Base-by-base conservation (phyloP, 345 rosid species). In the Melaleuca alternifolia region DNA sequence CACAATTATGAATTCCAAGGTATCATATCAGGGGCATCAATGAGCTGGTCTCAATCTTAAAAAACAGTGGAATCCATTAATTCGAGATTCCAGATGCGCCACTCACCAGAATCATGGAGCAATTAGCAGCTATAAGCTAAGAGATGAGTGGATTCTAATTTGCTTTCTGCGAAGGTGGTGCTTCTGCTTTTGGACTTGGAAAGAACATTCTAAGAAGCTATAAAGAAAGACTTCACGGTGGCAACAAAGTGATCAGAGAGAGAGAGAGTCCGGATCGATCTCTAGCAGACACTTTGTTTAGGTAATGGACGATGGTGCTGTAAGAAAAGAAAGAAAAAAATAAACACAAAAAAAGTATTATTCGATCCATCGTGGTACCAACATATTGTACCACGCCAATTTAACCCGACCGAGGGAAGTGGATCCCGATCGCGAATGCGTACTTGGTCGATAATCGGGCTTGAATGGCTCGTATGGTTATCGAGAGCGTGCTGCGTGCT, bases 381-480 rank as follows among this genome's bases (percentile, higher is more conserved):
- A 53, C 56, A 53, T 7, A 53, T 53, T 20, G 23, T 6, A 2
- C 56, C 9, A 4, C 23, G 7, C 23, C 56, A 9, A 7, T 18
- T 20, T 3, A 6, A 7, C 23, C 7, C 56, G 4, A 6, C 2
- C 9, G 23, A 53, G 23, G 21, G 23, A 16, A 53, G 23, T 7
- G 54, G 18, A 18, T 53, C 54, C 54, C 6, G 3, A 3, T 18
- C 2, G 8, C 2, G 23, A 2, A 53, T 6, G 54, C 7, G 23
- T 21, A 15, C 23, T 8, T 2, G 56, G 6, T 52, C 54, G 18
- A 16, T 16, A 6, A 18, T 3, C 7, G 9, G 54, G 54, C 0
- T 18, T 2, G 1, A 18, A 15, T 62, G 76, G 37, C 33, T 7
- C 1, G 0, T 7, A 30, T 30, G 7, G 15, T 30, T 30, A 15